Conservation (phyloP, 768 basidiomycete genomes). For the Phaeolepiota aurea region DNA sequence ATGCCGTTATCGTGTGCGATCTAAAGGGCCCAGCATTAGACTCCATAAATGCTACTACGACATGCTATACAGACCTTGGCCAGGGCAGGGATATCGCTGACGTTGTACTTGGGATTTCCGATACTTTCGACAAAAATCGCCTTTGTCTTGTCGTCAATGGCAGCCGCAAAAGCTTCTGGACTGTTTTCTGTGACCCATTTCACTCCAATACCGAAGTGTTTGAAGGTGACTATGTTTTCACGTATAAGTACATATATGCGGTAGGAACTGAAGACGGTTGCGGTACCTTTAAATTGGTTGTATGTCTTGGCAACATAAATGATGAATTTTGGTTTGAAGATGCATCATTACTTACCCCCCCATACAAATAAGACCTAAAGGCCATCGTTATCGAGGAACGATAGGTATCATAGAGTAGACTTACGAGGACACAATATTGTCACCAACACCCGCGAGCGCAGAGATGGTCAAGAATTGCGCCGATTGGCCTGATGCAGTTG, state of each 20-base stretch:
- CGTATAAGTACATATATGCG: not conserved
- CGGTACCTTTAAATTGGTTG: constrained; percentile 61
- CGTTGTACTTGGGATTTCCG: constrained; percentile 68
- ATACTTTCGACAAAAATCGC: constrained; percentile 72
- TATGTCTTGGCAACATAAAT: constrained; percentile 36
- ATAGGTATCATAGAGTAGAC: constrained; percentile 11
- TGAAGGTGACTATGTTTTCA: constrained; percentile 47
- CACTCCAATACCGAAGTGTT: constrained; percentile 56
- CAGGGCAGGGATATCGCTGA: constrained; percentile 60
- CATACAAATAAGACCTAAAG: constrained; percentile 53
- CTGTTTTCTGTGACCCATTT: constrained; percentile 53
- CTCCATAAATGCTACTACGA: constrained; percentile 1
- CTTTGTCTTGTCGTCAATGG: constrained; percentile 73
- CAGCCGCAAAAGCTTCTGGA: constrained; percentile 51
- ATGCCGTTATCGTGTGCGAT: constrained; percentile 66
- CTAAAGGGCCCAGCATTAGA: constrained; percentile 18
- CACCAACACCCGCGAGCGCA: constrained; percentile 52
- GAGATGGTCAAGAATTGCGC: constrained; percentile 71
- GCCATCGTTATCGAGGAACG: constrained; percentile 2
- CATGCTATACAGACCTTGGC: constrained; percentile 44
- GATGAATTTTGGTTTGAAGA: not conserved
- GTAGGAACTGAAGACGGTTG: not conserved
- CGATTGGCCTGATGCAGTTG: constrained; percentile 65
- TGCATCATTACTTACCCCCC: constrained; percentile 42
- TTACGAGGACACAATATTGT: constrained; percentile 72